Evolutionary conservation across 768 basidiomycete genomes (phyloP), one percentile per base, ranked within the genome.

Genomic region (Auriscalpium microsporum): DNA sequence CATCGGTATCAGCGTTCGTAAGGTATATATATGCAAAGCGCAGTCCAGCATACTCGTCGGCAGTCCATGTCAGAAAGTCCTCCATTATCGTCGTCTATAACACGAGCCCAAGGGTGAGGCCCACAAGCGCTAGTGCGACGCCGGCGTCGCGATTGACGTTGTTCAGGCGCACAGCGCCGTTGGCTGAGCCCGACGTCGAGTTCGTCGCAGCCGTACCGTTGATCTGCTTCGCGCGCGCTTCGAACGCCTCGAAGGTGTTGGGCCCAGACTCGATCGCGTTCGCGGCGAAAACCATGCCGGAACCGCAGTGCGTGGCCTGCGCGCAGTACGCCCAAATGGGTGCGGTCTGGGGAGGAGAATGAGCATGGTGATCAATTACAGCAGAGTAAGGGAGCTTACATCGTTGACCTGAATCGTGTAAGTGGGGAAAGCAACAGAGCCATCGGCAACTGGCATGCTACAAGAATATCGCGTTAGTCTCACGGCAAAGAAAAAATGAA

Each of bases 221-320:
- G 53, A 71, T 60, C 56, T 71, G 63, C 59, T 72, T 74, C 9
- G 80, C 81, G 17, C 69, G 68, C 2, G 71, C 71, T 49, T 71
- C 56, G 73, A 82, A 84, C 5, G 80, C 81, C 17, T 65, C 74
- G 61, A 79, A 83, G 62, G 65, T 80, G 59, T 80, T 78, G 19
- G 74, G 56, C n/a, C 79, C 74, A 2, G 68, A 58, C 58, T 78
- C 78, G 35, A 73, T 68, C 11, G 83, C 75, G 64, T 83, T 86
- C 57, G 71, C 72, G 21, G 78, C 66, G 67, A 82, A 82, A 50
- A 83, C 80, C 83, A 83, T 84, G 48, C 82, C 82, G 45, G 68
- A 63, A 0, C 73, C 74, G 62, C 82, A 83, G 64, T 84, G 82
- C 45, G 61, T 66, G 2, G 57, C 49, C 61, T 81, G 80, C 2